Evolutionary conservation across 306 rosid genomes (phyloP), one percentile per base, ranked within the genome.

Genomic region (Sicyos edulis): DNA sequence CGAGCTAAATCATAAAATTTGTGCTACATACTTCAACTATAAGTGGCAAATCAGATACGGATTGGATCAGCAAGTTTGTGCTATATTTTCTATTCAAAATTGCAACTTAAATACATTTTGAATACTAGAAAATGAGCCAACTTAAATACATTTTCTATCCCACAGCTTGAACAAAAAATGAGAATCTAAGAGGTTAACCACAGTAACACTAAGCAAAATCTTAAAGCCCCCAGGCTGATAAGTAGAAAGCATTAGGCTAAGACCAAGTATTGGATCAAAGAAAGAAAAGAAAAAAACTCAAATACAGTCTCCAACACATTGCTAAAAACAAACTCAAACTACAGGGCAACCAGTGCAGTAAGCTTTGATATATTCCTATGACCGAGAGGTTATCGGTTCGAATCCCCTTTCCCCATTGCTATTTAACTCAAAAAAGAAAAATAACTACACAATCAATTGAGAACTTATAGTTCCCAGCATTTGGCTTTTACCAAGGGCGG

Each of bases 71-170:
- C 51, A 63, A 63, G 70, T 16, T 37, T 16, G 50, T 29, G 47
- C 15, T 6, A 62, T 62, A 62, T 62, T 7, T 62, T 62, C 69
- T 9, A 40, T 63, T 37, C 26, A 63, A 63, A 63, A n/a, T 9
- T 15, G 70, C 8, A 63, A 57, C 29, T 57, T 5, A 57, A 16
- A n/a, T 6, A 40, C 22, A 3, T 50, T 50, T 14, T 26, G 10
- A 17, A 54, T 5, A 57, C 15, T 12, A 59, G 20, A 66, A 20
- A 29, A 11, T 10, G 17, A 6, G 3, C 37, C 0, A 40, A 63
- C n/a, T n/a, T n/a, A n/a, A n/a, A n/a, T 10, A 19, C 54, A 42
- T 65, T 42, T 8, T 44, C 17, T 65, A n/a, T 34, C 24, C 71
- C 54, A 37, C 26, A 65, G 34, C 34, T 19, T 66, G 26, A 63